Conservation (phyloP, 768 basidiomycete species). For the Termitomyces sp. region DNA sequence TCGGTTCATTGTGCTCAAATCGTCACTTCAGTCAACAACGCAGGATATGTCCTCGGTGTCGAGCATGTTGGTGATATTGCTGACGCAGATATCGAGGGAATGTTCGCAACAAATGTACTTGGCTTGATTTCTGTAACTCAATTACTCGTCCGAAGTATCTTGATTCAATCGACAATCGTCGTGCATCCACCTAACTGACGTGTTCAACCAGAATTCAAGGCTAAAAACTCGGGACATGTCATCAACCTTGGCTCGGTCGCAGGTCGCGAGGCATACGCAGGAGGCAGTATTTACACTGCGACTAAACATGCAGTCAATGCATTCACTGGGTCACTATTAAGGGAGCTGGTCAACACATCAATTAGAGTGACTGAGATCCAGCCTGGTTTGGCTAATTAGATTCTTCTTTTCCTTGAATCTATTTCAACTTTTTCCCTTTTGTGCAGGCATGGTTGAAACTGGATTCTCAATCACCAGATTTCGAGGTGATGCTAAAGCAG, state of each 20-base stretch:
- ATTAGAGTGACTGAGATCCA: constrained; percentile 94
- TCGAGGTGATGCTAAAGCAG: constrained; percentile 76
- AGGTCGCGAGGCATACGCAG: constrained; percentile 81
- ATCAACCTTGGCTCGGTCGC: constrained; percentile 97
- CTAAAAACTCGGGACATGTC: constrained; percentile 74
- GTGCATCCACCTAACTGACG: not conserved
- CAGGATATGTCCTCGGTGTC: constrained; percentile 86
- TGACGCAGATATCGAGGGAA: constrained; percentile 73
- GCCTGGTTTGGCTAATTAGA: constrained; percentile 52
- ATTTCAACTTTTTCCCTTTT: not conserved
- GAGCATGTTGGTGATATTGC: constrained; percentile 84
- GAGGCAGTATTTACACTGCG: constrained; percentile 90
- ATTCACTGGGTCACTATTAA: constrained; percentile 76
- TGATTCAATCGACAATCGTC: not conserved
- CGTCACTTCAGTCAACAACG: constrained; percentile 48
- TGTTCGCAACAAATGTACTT: constrained; percentile 80
- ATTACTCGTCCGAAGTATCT: constrained; percentile 54
- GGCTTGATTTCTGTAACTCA: constrained; percentile 85
- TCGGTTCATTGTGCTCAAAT: not conserved
- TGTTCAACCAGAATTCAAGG: constrained; percentile 63
- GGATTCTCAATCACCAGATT: constrained; percentile 92
- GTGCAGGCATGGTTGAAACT: constrained; percentile 77
- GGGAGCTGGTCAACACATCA: constrained; percentile 87
- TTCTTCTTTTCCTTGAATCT: not conserved
- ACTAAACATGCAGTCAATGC: constrained; percentile 85